Evolutionary conservation across 2,329 filamentous ascomycete genomes (phyloP).

Genomic region (Ceratocystis cubensis): DNA sequence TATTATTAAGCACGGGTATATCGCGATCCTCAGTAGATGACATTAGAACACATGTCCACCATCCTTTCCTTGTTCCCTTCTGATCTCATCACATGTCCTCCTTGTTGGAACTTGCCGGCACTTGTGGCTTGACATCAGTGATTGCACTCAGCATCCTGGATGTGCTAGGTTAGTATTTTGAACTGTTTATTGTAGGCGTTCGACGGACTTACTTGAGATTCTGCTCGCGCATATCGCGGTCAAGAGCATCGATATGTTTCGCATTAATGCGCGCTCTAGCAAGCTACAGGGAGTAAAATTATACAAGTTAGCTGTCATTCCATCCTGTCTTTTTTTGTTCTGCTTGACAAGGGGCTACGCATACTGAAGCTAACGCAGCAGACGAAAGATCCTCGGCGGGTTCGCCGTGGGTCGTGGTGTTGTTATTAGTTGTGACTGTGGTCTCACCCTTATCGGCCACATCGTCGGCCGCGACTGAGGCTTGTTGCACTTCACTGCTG

Average conservation of each 20-base stretch:
- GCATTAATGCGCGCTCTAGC: constrained; percentile 30
- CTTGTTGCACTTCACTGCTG: constrained; percentile 13
- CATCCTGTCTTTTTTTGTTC: not conserved
- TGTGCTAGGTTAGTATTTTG: not conserved
- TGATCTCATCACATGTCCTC: constrained; percentile 4
- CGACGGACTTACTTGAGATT: constrained; percentile 33
- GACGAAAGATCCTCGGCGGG: constrained; percentile 50
- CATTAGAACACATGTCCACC: not conserved
- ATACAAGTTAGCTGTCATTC: not conserved
- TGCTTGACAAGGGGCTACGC: constrained; percentile 26
- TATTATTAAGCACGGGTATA: constrained; percentile 14
- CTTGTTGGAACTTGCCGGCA: constrained; percentile 14
- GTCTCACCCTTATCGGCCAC: constrained; percentile 15
- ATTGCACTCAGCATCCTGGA: constrained; percentile 18
- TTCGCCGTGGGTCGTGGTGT: constrained; percentile 27
- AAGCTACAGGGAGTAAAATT: constrained; percentile 20
- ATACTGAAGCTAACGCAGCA: constrained; percentile 54
- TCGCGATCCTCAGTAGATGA: constrained; percentile 6
- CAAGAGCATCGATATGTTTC: constrained; percentile 41
- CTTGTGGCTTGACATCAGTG: constrained; percentile 18
- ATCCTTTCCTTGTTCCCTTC: not conserved
- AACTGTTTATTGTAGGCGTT: not conserved
- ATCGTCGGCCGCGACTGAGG: constrained; percentile 23
- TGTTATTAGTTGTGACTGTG: constrained; percentile 23
- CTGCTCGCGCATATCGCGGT: constrained; percentile 44